A percentile compares a stretch with the other conserved stretches of the same genome.
These are phyloP conservation scores for Blastobotrys persicus DNA, from an alignment of 1,139 yeast genomes.

Conservation along the genomic window DNA sequence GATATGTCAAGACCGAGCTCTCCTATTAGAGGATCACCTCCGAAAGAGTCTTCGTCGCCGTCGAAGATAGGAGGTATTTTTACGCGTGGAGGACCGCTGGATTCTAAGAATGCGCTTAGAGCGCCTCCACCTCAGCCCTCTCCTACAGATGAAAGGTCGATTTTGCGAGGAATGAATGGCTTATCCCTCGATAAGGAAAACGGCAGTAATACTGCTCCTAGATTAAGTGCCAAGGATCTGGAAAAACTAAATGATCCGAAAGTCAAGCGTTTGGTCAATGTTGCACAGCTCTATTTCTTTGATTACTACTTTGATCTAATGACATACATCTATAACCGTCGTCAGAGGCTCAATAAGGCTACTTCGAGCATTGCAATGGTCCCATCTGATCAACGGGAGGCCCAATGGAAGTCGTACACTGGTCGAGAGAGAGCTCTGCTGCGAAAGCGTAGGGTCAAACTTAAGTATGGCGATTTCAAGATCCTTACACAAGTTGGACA, in stretches of 20 bases:
- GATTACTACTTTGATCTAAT: slow-evolving; percentile 96
- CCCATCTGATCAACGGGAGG: slow-evolving; percentile 51
- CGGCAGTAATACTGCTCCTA: slow-evolving; percentile 14
- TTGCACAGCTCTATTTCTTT: slow-evolving; percentile 70
- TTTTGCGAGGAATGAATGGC: slow-evolving; percentile 27
- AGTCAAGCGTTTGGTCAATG: slow-evolving; percentile 83
- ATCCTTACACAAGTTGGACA: slow-evolving; percentile 98
- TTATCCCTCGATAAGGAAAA: slow-evolving; percentile 27
- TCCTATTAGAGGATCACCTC: background rate
- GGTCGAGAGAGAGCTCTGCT: slow-evolving; percentile 83
- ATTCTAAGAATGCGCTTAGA: slow-evolving; percentile 5
- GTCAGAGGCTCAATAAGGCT: slow-evolving; percentile 72
- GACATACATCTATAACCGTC: slow-evolving; percentile 84
- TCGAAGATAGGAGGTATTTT: slow-evolving; percentile 2
- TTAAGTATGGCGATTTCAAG: slow-evolving; percentile 92
- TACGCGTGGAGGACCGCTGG: background rate
- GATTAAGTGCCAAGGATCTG: slow-evolving; percentile 35
- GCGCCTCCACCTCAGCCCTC: slow-evolving; percentile 1
- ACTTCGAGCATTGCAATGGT: slow-evolving; percentile 52
- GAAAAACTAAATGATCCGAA: slow-evolving; percentile 67
- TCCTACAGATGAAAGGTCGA: slow-evolving; percentile 23
- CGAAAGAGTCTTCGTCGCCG: background rate
- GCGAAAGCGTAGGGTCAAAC: slow-evolving; percentile 85
- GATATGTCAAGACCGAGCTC: background rate
- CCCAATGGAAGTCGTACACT: slow-evolving; percentile 77